Conservation (phyloP, 73 alveolate genomes). For the Tetrahymena thermophila region DNA sequence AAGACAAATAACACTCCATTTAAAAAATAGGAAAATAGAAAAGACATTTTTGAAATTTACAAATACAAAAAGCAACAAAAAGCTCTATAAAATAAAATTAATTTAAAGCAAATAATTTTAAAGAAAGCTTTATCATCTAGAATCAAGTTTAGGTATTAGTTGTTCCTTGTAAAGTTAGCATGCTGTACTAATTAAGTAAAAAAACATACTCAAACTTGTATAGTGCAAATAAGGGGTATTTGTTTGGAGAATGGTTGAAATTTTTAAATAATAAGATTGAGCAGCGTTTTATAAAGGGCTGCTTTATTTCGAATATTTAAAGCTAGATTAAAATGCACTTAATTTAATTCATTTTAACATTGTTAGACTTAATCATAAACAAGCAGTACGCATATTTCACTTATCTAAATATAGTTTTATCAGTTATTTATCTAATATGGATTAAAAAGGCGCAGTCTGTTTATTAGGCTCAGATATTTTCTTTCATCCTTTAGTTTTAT, state of each 20-base stretch:
- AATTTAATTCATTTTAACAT: background rate
- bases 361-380: background rate
- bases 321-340: background rate
- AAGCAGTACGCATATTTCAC: background rate
- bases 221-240: background rate
- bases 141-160: background rate
- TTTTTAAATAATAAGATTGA: background rate
- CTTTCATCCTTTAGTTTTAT: background rate
- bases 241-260: background rate
- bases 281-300: background rate
- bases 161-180: background rate
- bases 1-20: background rate
- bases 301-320: background rate
- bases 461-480: background rate
- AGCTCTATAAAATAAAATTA: background rate
- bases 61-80: background rate
- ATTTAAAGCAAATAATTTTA: background rate
- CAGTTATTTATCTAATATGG: background rate
- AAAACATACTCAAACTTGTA: background rate
- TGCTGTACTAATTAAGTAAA: background rate
- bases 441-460: background rate
- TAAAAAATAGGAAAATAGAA: too few species aligned
- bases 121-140: background rate
- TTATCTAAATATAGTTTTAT: background rate
- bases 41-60: background rate